phyloP scores from a whole-genome alignment of 176 grass and related monocot genomes.

The Carex littledalei region DNA sequence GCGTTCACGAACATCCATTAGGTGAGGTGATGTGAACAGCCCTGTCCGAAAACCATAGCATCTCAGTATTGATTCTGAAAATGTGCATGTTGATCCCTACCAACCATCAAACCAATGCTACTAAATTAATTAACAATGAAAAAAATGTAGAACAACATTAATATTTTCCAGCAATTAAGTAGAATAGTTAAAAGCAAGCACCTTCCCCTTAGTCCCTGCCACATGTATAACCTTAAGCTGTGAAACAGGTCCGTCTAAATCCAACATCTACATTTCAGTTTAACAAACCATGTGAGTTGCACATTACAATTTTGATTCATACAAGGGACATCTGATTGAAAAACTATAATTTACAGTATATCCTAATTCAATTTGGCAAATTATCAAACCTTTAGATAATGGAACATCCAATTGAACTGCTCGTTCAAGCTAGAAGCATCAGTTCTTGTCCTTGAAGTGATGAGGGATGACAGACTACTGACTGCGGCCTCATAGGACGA shows the following conservation, averaged over 20 bases:
- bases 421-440: slow-evolving; percentile 56
- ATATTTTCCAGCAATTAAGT: neutral
- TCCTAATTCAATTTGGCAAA: neutral
- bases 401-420: slow-evolving; percentile 71
- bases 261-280: slow-evolving; percentile 52
- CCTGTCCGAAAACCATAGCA: slow-evolving; percentile 80
- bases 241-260: slow-evolving; percentile 58
- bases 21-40: slow-evolving; percentile 80
- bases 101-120: neutral
- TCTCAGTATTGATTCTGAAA: slow-evolving; percentile 79
- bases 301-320: neutral
- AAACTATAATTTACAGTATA: neutral
- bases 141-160: neutral
- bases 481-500: slow-evolving; percentile 73
- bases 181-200: slow-evolving; percentile 8
- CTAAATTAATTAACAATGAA: neutral
- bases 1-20: slow-evolving; percentile 86
- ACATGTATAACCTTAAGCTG: slow-evolving; percentile 80
- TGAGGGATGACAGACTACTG: slow-evolving; percentile 69
- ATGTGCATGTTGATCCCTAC: slow-evolving; percentile 84
- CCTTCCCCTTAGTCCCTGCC: slow-evolving; percentile 93
- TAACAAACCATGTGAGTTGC: neutral
- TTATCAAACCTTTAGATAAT: slow-evolving; percentile 61
- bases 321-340: neutral
- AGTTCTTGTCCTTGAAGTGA: slow-evolving; percentile 57